Evolutionary conservation across 2,329 filamentous ascomycete genomes (phyloP).

Genomic region (Daldinia sp.): DNA sequence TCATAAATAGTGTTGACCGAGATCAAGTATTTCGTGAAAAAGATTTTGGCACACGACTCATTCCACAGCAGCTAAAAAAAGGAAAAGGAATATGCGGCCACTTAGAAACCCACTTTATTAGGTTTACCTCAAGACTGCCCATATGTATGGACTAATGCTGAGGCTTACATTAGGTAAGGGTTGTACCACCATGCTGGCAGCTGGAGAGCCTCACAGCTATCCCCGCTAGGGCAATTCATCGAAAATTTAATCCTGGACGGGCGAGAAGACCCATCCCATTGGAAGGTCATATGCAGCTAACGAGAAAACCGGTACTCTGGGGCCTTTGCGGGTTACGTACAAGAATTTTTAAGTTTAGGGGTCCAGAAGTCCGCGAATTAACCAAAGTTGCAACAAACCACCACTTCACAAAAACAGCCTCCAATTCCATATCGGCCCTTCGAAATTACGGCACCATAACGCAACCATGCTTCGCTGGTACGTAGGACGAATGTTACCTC

Average conservation of each 20-base stretch:
- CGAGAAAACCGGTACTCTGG: constrained; percentile 8
- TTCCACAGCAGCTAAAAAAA: background rate
- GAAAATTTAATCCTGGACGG: background rate
- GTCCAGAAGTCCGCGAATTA: background rate
- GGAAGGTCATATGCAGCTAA: constrained; percentile 9
- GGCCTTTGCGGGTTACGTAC: constrained; percentile 4
- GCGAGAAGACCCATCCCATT: background rate
- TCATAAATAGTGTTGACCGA: too few species aligned
- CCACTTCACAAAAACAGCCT: constrained; percentile 20
- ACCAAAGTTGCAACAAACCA: constrained; percentile 35
- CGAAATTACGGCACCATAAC: constrained; percentile 28
- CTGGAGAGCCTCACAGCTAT: constrained; percentile 2
- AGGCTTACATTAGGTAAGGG: background rate
- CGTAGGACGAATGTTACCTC: constrained; percentile 39
- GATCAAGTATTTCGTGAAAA: background rate
- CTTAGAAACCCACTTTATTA: constrained; percentile 3
- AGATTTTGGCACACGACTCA: background rate
- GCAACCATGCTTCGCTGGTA: constrained; percentile 51
- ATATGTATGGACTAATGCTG: background rate
- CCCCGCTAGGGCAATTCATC: constrained; percentile 6
- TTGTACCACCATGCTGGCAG: background rate
- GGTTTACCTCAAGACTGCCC: background rate
- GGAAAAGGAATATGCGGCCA: background rate
- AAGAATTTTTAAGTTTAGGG: constrained; percentile 6
- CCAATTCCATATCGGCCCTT: constrained; percentile 33